Evolutionary conservation across 352 stramenopile genomes (phyloP), one percentile per base, ranked within the genome.

Genomic region (Globisporangium takayamanum): DNA sequence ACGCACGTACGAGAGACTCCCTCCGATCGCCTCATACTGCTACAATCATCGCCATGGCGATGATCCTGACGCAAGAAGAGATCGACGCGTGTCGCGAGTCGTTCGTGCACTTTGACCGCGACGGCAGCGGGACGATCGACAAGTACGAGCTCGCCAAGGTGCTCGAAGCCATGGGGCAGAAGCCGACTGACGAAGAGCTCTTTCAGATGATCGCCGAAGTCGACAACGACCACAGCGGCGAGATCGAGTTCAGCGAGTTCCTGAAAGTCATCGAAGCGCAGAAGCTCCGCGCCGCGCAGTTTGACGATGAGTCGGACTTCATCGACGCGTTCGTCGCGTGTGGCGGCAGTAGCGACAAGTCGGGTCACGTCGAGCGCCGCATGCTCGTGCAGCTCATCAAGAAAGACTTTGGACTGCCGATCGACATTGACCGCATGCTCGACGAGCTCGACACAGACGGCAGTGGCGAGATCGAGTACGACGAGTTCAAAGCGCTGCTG

Each of bases 161-260:
- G 57, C 77, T 99, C 37, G 95, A 99, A 70, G 93, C 92, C 26
- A 99, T 99, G 92, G 96, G 95, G 0, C 94, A 99, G 71, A 95
- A 96, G 53, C 94, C 93, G 0, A 99, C 92, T 0, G 96, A 99
- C 63, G 95, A 99, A 57, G 96, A 99, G 74, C 75, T 99, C 12
- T 99, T 99, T 69, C 92, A 98, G 67, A 96, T 98, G 90, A 98
- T 98, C 66, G 92, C 79, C 18, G 94, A 98, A 53, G 96, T 99
- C 10, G 82, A 94, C 56, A 89, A 90, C 57, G 82, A 92, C 68
- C 94, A 97, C 78, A 98, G 88, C 62, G 94, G 93, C 51, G 95
- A 95, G 50, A 99, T 99, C 62, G 96, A 99, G 65, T 99, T 99
- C 65, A 76, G 88, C 50, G 95, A 99, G 72, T 99, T 99, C 67